These are phyloP conservation scores for Leishmania major DNA, from an alignment of 208 protist genomes.

Conservation along the genomic window DNA sequence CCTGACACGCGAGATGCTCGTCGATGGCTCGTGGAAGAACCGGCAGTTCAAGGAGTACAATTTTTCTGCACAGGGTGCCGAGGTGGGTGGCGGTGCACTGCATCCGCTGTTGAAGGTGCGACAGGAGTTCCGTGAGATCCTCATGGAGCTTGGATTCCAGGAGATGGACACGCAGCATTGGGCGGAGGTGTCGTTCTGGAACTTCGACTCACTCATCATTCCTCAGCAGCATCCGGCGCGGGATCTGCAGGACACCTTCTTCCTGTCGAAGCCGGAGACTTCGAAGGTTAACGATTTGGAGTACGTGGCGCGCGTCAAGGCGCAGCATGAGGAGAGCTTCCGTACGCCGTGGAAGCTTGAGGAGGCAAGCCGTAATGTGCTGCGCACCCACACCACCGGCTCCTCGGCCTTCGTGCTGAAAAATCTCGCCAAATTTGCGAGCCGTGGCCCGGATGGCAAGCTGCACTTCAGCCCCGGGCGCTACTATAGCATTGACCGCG, in stretches of 20 bases:
- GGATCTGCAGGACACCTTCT: constrained; percentile 99
- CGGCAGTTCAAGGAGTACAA: constrained; percentile 98
- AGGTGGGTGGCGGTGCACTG: constrained; percentile 92
- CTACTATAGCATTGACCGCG: constrained; percentile 99
- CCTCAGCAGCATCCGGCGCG: constrained; percentile 99
- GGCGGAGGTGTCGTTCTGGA: constrained; percentile 99
- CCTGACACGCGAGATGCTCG: constrained; percentile 95
- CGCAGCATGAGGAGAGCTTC: constrained; percentile 94
- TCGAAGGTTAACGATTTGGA: constrained; percentile 58
- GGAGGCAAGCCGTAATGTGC: constrained; percentile 97
- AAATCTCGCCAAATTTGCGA: constrained; percentile 88
- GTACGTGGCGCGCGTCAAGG: constrained; percentile 94
- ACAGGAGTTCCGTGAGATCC: constrained; percentile 98
- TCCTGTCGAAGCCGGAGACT: constrained; percentile 93
- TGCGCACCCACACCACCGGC: constrained; percentile 99
- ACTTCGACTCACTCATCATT: constrained; percentile 99
- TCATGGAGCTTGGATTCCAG: constrained; percentile 99
- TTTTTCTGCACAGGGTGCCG: constrained; percentile 91
- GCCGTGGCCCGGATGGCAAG: constrained; percentile 48
- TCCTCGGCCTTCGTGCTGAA: constrained; percentile 97
- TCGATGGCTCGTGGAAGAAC: constrained; percentile 93
- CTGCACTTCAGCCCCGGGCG: constrained; percentile 95
- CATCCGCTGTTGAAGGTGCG: constrained; percentile 99
- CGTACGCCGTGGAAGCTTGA: constrained; percentile 95
- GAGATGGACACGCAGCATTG: constrained; percentile 99